Conservation (phyloP, 345 rosid species). For the Odontarrhena argentea region DNA sequence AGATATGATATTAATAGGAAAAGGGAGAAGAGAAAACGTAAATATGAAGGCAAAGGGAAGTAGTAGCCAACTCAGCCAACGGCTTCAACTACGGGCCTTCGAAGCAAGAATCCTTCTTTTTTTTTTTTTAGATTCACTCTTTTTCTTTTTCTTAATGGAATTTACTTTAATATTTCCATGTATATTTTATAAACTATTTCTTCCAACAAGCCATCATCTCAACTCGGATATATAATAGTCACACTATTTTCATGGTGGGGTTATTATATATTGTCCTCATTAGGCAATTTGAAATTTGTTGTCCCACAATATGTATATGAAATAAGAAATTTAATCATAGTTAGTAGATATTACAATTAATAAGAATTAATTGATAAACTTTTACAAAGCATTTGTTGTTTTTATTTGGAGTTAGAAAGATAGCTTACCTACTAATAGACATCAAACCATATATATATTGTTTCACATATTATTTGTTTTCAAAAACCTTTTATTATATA, state of each 20-base stretch:
- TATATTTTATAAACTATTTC: neutral
- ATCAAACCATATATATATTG: slow-evolving; percentile 19
- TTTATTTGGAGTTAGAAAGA: slow-evolving; percentile 13
- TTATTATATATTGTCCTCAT: slow-evolving; percentile 29
- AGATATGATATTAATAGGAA: neutral
- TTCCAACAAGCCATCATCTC: slow-evolving; percentile 30
- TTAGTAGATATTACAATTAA: neutral
- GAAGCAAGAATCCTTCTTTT: slow-evolving; percentile 46
- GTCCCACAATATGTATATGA: slow-evolving; percentile 20
- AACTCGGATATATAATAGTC: slow-evolving; percentile 6
- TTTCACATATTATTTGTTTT: neutral
- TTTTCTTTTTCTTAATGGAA: slow-evolving; percentile 32
- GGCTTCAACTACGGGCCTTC: slow-evolving; percentile 42
- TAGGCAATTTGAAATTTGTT: slow-evolving; percentile 15
- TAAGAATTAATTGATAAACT: neutral
- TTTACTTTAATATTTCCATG: slow-evolving; percentile 26
- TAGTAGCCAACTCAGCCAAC: slow-evolving; percentile 27
- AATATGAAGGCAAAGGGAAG: slow-evolving; percentile 34
- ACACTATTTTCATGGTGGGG: slow-evolving; percentile 36
- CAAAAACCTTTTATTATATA: neutral
- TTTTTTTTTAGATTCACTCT: slow-evolving; percentile 23
- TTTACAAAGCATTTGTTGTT: slow-evolving; percentile 26
- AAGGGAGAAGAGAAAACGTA: slow-evolving; percentile 36
- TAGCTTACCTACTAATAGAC: slow-evolving; percentile 36
- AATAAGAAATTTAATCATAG: neutral